Conservation (phyloP, 805 yeast genomes). For the Saturnispora galanensis region DNA sequence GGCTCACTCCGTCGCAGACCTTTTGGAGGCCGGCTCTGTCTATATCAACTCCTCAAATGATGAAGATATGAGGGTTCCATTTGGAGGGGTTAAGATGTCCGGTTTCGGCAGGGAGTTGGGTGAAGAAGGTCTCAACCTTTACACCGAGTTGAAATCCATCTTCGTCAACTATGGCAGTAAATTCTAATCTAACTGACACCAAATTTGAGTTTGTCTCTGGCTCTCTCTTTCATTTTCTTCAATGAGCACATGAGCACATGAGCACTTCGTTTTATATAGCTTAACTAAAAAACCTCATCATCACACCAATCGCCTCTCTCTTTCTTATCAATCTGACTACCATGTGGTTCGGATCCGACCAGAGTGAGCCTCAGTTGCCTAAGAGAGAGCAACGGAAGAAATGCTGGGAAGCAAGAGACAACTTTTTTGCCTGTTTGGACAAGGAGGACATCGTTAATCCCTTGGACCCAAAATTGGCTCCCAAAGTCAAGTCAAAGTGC, state of each 20-base stretch:
- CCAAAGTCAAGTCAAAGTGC: slow-evolving; percentile 44
- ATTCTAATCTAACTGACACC: slow-evolving; percentile 7
- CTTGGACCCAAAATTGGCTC: slow-evolving; percentile 35
- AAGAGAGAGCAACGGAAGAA: slow-evolving; percentile 58
- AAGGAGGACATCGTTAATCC: slow-evolving; percentile 60
- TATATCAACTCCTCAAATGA: slow-evolving; percentile 65
- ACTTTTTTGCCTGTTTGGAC: slow-evolving; percentile 66
- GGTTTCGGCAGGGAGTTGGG: slow-evolving; percentile 82
- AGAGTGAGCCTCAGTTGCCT: slow-evolving; percentile 29
- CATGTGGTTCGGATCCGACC: slow-evolving; percentile 7
- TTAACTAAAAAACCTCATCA: not conserved
- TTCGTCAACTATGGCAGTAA: slow-evolving; percentile 40
- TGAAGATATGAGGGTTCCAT: slow-evolving; percentile 56
- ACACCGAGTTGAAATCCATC: slow-evolving; percentile 68
- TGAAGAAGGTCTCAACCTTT: slow-evolving; percentile 56
- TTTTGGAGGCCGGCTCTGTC: slow-evolving; percentile 56
- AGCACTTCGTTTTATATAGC: not conserved
- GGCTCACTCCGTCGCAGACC: slow-evolving; percentile 42
- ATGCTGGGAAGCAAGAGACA: slow-evolving; percentile 90
- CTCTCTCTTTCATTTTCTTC: not conserved
- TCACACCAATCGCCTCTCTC: too few relatives aligned
- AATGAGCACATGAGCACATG: not conserved
- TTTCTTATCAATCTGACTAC: not conserved
- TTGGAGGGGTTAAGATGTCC: slow-evolving; percentile 72
- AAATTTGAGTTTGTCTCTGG: not conserved